Percentiles rank a stretch among this genome's conserved stretches.
These are phyloP conservation scores for Lentinus polychrous DNA, from an alignment of 1,284 basidiomycete species.

Conservation along the genomic window DNA sequence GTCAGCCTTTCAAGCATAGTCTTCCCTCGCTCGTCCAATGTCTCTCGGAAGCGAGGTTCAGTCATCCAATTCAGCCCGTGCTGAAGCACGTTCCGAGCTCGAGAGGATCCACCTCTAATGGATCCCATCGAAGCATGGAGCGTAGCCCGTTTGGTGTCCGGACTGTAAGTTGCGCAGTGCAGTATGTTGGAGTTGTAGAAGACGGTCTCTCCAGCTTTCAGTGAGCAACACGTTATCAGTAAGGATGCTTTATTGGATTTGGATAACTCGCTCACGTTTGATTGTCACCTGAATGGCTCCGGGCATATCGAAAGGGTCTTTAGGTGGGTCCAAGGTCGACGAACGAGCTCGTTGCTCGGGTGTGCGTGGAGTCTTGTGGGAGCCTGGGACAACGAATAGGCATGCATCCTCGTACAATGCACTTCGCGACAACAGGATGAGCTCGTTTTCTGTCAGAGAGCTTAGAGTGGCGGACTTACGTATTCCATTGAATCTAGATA, in stretches of 20 bases:
- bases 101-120: constrained; percentile 50
- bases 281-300: constrained; percentile 54
- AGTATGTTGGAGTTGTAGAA: constrained; percentile 83
- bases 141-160: constrained; percentile 51
- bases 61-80: constrained; percentile 76
- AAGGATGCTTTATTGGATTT: neutral
- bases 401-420: constrained; percentile 72
- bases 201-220: constrained; percentile 63
- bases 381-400: constrained; percentile 68
- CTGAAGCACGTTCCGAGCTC: constrained; percentile 77
- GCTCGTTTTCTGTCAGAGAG: neutral
- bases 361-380: constrained; percentile 57
- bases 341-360: constrained; percentile 54
- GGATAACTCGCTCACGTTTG: constrained; percentile 38
- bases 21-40: constrained; percentile 40
- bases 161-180: constrained; percentile 65
- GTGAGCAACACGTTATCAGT: neutral
- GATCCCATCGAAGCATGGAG: constrained; percentile 73
- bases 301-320: constrained; percentile 63
- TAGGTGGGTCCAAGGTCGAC: constrained; percentile 46
- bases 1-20: constrained; percentile 60
- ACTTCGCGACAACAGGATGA: constrained; percentile 29
- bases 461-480: constrained; percentile 34
- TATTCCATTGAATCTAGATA: constrained; percentile 81
- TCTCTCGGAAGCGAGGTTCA: constrained; percentile 43